Percentiles rank a stretch among this genome's conserved stretches.
phyloP scores from a whole-genome alignment of 1,284 basidiomycete species.

The Waitea zeae region DNA sequence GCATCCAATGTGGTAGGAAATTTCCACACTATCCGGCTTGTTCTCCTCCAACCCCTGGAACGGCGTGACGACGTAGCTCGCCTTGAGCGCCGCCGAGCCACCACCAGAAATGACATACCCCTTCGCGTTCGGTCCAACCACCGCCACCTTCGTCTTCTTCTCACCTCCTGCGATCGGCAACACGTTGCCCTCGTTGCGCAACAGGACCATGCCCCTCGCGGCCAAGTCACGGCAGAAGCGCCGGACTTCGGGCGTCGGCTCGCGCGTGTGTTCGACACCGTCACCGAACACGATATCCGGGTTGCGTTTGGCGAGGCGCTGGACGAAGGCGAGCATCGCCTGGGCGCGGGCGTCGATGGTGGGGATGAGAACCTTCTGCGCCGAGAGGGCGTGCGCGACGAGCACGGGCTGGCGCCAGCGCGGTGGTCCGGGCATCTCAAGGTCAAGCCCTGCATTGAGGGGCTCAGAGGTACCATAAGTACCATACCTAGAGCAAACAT shows the following conservation, averaged over 20 bases:
- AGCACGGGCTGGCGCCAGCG: slow-evolving; percentile 53
- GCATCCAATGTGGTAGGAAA: slow-evolving; percentile 38
- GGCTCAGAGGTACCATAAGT: slow-evolving; percentile 47
- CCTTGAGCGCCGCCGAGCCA: slow-evolving; percentile 27
- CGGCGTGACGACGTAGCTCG: slow-evolving; percentile 31
- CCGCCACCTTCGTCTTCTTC: slow-evolving; percentile 19
- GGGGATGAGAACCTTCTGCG: slow-evolving; percentile 19
- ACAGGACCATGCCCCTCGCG: slow-evolving; percentile 45
- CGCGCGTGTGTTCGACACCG: slow-evolving; percentile 37
- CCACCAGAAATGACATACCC: slow-evolving; percentile 29
- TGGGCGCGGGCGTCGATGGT: slow-evolving; percentile 40
- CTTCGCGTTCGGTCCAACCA: slow-evolving; percentile 29
- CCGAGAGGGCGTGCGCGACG: slow-evolving; percentile 25
- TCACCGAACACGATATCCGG: slow-evolving; percentile 50
- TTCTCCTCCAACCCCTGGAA: slow-evolving; percentile 35
- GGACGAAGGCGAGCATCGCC: slow-evolving; percentile 37
- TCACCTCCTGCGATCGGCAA: slow-evolving; percentile 18
- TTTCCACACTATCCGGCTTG: slow-evolving; percentile 24
- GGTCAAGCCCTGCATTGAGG: slow-evolving; percentile 60
- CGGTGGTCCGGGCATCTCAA: slow-evolving; percentile 65
- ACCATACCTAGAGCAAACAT: slow-evolving; percentile 34
- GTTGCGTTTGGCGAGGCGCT: slow-evolving; percentile 36
- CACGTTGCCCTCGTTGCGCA: slow-evolving; percentile 43
- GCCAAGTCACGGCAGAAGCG: slow-evolving; percentile 40
- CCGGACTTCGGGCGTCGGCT: slow-evolving; percentile 35